Percentiles rank a stretch among this genome's conserved stretches.
Conservation (phyloP, 1,284 basidiomycete genomes). For the Ustilago xerochloae region DNA sequence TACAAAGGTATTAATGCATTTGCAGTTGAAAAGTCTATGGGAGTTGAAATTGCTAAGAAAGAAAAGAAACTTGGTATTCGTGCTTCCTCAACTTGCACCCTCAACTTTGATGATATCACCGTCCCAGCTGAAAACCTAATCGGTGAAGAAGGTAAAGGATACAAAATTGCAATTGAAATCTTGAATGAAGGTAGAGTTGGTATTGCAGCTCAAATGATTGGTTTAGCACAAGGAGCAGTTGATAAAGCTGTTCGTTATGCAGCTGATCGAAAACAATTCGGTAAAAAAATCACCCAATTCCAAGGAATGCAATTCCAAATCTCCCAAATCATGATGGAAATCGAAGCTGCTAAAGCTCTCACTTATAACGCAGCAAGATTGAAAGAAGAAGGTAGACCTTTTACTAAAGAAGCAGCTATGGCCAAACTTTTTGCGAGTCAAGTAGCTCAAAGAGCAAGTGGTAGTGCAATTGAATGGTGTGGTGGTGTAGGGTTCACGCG, state of each 20-base stretch:
- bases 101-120: constrained; percentile 94
- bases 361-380: constrained; percentile 96
- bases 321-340: constrained; percentile 82
- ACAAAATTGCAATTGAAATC: constrained; percentile 96
- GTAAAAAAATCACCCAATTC: constrained; percentile 83
- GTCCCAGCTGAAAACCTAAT: constrained; percentile 93
- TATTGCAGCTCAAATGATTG: constrained; percentile 85
- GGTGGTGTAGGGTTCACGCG: constrained; percentile 92
- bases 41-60: constrained; percentile 97
- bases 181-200: constrained; percentile 97
- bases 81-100: constrained; percentile 94
- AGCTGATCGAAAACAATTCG: constrained; percentile 92
- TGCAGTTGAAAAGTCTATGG: constrained; percentile 94
- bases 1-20: constrained; percentile 99
- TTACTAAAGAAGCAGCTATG: constrained; percentile 95
- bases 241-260: constrained; percentile 92
- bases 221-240: constrained; percentile 95
- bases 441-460: constrained; percentile 87
- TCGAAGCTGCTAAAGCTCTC: constrained; percentile 89
- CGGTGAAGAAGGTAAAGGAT: constrained; percentile 91
- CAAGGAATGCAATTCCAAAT: constrained; percentile 98
- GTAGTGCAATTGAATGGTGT: constrained; percentile 94
- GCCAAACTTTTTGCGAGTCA: constrained; percentile 85
- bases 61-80: constrained; percentile 97
- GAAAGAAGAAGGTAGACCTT: constrained; percentile 91